Evolutionary conservation across 805 yeast genomes (phyloP).

Genomic region (Phaffomyces antillensis): DNA sequence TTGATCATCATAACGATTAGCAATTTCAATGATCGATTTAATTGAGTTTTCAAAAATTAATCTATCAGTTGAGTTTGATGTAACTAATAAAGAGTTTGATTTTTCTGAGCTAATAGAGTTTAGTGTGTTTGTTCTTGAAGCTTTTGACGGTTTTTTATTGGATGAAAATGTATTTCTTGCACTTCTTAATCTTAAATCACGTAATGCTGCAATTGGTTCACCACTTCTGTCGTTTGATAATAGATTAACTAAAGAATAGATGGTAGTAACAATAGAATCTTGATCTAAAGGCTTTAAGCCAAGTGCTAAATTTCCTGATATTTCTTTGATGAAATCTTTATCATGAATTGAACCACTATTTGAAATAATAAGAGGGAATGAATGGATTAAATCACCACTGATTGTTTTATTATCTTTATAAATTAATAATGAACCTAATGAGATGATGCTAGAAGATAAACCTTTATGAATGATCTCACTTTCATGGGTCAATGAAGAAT

Average conservation of each 20-base stretch:
- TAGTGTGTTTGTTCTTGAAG: slow-evolving; percentile 17
- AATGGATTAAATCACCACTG: slow-evolving; percentile 29
- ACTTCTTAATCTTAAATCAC: slow-evolving; percentile 28
- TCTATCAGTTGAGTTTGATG: slow-evolving; percentile 8
- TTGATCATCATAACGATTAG: slow-evolving; percentile 59
- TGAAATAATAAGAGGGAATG: slow-evolving; percentile 43
- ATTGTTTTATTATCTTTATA: slow-evolving; percentile 26
- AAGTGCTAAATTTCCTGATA: slow-evolving; percentile 53
- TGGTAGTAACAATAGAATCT: slow-evolving; percentile 75
- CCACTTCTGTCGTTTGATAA: slow-evolving; percentile 48
- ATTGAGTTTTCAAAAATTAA: slow-evolving; percentile 57
- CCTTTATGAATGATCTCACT: slow-evolving; percentile 46
- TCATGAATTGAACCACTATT: slow-evolving; percentile 42
- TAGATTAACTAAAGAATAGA: slow-evolving; percentile 76
- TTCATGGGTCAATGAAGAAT: slow-evolving; percentile 43
- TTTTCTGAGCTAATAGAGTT: slow-evolving; percentile 9
- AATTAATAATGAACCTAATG: slow-evolving; percentile 50
- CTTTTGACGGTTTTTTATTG: slow-evolving; percentile 6
- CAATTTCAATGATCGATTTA: slow-evolving; percentile 58
- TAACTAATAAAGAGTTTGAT: not conserved
- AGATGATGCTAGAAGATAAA: slow-evolving; percentile 44
- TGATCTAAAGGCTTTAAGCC: slow-evolving; percentile 67
- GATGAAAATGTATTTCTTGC: slow-evolving; percentile 18
- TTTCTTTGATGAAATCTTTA: slow-evolving; percentile 38
- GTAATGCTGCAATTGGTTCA: slow-evolving; percentile 26